Percentiles rank a stretch among this genome's conserved stretches.
phyloP scores from a whole-genome alignment of 2,329 filamentous ascomycete genomes.

The Sporothrix sp. region DNA sequence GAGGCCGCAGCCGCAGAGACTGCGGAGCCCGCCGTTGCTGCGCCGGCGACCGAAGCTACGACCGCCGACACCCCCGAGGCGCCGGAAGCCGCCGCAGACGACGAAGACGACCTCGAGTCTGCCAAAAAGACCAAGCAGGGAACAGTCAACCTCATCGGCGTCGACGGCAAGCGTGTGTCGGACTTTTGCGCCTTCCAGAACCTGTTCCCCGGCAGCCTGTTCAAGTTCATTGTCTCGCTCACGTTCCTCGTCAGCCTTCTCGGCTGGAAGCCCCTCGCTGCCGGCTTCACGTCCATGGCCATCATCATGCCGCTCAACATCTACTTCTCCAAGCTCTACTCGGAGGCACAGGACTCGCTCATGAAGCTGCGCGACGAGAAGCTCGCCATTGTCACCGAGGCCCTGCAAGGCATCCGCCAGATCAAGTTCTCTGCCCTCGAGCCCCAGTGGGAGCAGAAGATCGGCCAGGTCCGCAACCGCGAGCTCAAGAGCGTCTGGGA shows the following conservation, averaged over 20 bases:
- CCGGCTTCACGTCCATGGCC: conserved; percentile 55
- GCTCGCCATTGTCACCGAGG: conserved; percentile 65
- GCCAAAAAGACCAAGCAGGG: conserved; percentile 51
- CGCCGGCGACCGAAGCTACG: conserved; percentile 22
- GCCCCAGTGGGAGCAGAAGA: conserved; percentile 62
- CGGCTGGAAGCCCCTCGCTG: conserved; percentile 58
- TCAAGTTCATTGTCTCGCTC: conserved; percentile 57
- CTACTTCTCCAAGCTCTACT: conserved; percentile 54
- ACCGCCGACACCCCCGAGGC: conserved; percentile 16
- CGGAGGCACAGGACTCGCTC: conserved; percentile 53
- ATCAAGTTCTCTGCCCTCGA: conserved; percentile 79
- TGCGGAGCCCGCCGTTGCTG: conserved; percentile 22
- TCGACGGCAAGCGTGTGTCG: conserved; percentile 60
- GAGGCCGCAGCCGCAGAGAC: no score
- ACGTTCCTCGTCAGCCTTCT: conserved; percentile 58
- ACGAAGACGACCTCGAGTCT: conserved; percentile 38
- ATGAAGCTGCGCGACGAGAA: conserved; percentile 72
- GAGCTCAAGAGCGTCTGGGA: conserved; percentile 60
- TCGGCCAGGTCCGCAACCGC: conserved; percentile 52
- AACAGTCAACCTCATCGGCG: conserved; percentile 69
- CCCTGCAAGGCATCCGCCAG: conserved; percentile 68
- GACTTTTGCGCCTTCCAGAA: conserved; percentile 60
- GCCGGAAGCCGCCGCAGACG: conserved; percentile 31
- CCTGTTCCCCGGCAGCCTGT: conserved; percentile 50
- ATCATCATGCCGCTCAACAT: conserved; percentile 60